Conservation (phyloP, 306 rosid species). For the Urtica urens region DNA sequence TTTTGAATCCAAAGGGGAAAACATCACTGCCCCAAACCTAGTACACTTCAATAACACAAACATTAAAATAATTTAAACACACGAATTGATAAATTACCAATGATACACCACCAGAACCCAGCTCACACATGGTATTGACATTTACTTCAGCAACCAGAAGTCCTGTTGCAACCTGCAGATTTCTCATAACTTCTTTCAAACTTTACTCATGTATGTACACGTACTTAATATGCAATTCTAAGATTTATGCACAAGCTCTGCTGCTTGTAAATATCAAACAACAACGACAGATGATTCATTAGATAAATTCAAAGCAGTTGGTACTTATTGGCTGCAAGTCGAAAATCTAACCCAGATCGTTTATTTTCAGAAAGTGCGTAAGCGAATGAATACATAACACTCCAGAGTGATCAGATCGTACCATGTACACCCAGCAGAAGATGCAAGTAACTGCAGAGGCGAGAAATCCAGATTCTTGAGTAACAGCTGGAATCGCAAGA, state of each 20-base stretch:
- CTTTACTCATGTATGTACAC: neutral
- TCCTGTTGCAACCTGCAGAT: constrained; percentile 65
- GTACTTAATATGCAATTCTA: too few relatives aligned
- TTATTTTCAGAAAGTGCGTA: too few relatives aligned
- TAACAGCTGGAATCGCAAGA: constrained; percentile 73
- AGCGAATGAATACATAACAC: too few relatives aligned
- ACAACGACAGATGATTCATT: too few relatives aligned
- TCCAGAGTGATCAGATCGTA: too few relatives aligned
- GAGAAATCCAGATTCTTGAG: constrained; percentile 70
- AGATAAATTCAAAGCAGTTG: too few relatives aligned
- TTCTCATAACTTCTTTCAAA: neutral
- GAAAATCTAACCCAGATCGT: too few relatives aligned
- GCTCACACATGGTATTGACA: constrained; percentile 68
- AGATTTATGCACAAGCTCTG: neutral
- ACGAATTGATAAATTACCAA: constrained; percentile 28
- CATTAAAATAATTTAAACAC: neutral
- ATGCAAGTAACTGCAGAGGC: constrained; percentile 60
- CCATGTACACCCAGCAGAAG: constrained; percentile 64
- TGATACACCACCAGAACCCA: constrained; percentile 73
- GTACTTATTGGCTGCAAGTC: too few relatives aligned
- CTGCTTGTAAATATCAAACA: neutral
- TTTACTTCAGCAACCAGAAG: constrained; percentile 70
- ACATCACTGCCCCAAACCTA: too few relatives aligned
- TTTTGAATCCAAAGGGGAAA: too few relatives aligned
- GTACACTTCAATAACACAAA: too few relatives aligned